Percentiles rank a stretch among this genome's conserved stretches.
Evolutionary conservation across 768 basidiomycete genomes (phyloP).

Genomic region (Mycena crocata): DNA sequence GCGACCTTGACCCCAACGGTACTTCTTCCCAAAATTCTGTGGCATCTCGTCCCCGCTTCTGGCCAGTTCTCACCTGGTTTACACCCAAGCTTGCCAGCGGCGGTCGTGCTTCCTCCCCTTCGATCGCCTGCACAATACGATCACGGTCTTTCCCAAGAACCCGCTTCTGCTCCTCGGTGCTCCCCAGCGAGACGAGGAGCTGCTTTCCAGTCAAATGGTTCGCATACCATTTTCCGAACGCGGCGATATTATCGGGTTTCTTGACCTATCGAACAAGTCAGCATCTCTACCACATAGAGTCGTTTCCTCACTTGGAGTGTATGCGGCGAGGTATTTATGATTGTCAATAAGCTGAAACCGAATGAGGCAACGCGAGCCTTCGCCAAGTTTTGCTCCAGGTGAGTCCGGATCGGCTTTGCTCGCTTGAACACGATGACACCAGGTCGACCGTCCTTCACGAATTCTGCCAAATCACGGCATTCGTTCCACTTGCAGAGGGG

Average conservation of each 20-base stretch:
- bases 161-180: background rate
- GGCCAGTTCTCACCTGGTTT: background rate
- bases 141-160: slow-evolving; percentile 2
- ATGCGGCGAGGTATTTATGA: background rate
- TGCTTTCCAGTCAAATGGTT: background rate
- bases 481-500: background rate
- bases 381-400: background rate
- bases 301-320: background rate
- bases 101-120: slow-evolving; percentile 1
- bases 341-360: background rate
- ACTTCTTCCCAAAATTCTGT: background rate
- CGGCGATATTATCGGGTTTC: background rate
- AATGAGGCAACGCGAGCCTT: background rate
- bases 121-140: background rate
- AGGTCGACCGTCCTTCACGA: background rate
- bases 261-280: slow-evolving; percentile 2
- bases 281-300: background rate
- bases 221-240: background rate
- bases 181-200: background rate
- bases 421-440: background rate
- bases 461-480: background rate
- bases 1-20: background rate
- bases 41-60: background rate
- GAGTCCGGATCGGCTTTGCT: background rate
- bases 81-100: background rate